Conservation (phyloP, 75 land plant species). For the Cunninghamia lanceolata region DNA sequence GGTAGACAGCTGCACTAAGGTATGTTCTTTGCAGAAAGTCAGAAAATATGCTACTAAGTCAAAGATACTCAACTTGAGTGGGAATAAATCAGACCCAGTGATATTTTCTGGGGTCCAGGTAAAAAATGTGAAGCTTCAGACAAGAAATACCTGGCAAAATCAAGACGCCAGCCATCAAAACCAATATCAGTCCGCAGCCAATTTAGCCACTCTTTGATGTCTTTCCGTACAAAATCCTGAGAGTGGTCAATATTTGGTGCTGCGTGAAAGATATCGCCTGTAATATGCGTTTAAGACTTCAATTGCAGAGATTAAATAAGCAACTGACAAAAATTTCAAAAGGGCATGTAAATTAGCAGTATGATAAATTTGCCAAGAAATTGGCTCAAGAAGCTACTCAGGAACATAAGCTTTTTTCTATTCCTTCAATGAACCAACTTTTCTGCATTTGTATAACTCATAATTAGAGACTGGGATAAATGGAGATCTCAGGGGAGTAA, state of each 20-base stretch:
- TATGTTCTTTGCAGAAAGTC: background rate
- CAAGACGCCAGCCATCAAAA: conserved; percentile 92
- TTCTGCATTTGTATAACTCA: background rate
- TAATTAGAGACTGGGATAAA: background rate
- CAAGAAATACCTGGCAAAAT: conserved; percentile 64
- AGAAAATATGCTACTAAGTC: background rate
- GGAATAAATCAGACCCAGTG: background rate
- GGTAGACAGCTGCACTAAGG: background rate
- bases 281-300: background rate
- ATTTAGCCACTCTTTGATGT: conserved; percentile 69
- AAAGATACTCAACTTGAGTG: background rate
- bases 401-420: background rate
- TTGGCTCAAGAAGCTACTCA: background rate
- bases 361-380: background rate
- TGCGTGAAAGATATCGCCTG: conserved; percentile 84
- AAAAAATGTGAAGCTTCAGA: background rate
- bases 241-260: conserved; percentile 95
- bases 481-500: background rate
- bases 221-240: conserved; percentile 72
- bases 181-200: conserved; percentile 82
- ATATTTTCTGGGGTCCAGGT: background rate
- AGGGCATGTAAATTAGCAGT: background rate
- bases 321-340: background rate
- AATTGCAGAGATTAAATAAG: background rate
- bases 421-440: background rate